A percentile compares a stretch with the other conserved stretches of the same genome.
Evolutionary conservation across 345 rosid genomes (phyloP).

Genomic region (Hibiscus tridactylites): DNA sequence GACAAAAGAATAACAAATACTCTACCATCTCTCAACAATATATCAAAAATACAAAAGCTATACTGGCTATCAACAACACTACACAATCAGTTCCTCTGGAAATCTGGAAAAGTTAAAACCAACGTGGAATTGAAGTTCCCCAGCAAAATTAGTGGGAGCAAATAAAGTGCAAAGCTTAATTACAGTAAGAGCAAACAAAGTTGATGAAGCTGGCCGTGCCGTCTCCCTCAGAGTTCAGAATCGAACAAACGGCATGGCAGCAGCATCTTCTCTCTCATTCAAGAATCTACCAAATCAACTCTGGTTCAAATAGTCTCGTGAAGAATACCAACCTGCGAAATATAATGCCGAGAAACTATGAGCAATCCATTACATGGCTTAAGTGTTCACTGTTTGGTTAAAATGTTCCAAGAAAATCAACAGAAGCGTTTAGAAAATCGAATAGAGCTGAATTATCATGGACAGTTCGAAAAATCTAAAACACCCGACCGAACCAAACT

Average conservation of each 20-base stretch:
- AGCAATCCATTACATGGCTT: not conserved
- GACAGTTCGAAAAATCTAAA: too few species aligned
- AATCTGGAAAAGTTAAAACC: not conserved
- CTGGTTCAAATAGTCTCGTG: not conserved
- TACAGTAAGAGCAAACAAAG: not conserved
- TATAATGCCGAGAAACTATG: not conserved
- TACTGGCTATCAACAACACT: not conserved
- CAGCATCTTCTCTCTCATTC: not conserved
- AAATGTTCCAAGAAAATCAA: not conserved
- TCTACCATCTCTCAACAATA: not conserved
- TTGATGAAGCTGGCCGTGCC: not conserved
- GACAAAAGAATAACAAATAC: slow-evolving; percentile 7
- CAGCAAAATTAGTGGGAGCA: not conserved
- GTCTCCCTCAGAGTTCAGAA: not conserved
- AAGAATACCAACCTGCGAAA: not conserved
- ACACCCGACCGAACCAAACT: not conserved
- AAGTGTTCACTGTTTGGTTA: not conserved
- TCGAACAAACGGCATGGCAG: not conserved
- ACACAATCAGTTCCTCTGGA: not conserved
- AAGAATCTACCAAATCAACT: not conserved
- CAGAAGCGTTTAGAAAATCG: not conserved
- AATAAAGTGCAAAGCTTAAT: not conserved
- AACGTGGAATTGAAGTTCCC: not conserved
- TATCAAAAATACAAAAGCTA: not conserved
- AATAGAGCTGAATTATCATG: too few species aligned